These are phyloP conservation scores for Manihot esculenta DNA, from an alignment of 441 rosid species.

Conservation along the genomic window DNA sequence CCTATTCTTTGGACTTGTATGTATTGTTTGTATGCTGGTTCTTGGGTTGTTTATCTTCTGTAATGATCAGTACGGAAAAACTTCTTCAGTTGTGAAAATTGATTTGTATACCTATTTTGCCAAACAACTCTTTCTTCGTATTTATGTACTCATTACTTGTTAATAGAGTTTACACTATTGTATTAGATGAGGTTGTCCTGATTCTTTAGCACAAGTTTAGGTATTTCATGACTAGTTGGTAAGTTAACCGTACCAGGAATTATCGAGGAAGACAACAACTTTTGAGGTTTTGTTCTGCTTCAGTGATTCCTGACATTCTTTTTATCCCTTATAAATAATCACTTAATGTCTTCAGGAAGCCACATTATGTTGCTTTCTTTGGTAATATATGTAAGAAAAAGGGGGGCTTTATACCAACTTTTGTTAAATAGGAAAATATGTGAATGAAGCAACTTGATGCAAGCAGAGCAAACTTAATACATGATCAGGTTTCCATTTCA, in stretches of 20 bases:
- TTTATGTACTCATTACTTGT: neutral
- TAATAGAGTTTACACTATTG: neutral
- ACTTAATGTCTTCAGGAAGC: too few species aligned
- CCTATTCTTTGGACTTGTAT: conserved; percentile 16
- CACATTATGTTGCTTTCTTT: neutral
- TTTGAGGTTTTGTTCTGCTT: neutral
- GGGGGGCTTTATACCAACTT: neutral
- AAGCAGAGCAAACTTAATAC: neutral
- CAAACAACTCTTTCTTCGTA: too few species aligned
- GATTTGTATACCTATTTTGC: too few species aligned
- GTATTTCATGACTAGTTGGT: neutral
- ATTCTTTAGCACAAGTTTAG: neutral
- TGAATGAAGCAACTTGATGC: neutral
- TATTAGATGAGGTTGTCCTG: neutral
- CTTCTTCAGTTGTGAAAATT: conserved; percentile 13
- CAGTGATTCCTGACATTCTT: neutral
- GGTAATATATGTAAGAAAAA: neutral
- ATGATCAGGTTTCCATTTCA: neutral
- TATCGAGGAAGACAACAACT: neutral
- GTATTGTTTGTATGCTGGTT: conserved; percentile 14
- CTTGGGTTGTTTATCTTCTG: conserved; percentile 15
- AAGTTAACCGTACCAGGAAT: neutral
- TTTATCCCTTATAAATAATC: neutral
- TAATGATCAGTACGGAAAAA: neutral
- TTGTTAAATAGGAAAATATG: neutral